Base-by-base conservation (phyloP, 2,329 filamentous ascomycete genomes). In the Penicillium sp. region DNA sequence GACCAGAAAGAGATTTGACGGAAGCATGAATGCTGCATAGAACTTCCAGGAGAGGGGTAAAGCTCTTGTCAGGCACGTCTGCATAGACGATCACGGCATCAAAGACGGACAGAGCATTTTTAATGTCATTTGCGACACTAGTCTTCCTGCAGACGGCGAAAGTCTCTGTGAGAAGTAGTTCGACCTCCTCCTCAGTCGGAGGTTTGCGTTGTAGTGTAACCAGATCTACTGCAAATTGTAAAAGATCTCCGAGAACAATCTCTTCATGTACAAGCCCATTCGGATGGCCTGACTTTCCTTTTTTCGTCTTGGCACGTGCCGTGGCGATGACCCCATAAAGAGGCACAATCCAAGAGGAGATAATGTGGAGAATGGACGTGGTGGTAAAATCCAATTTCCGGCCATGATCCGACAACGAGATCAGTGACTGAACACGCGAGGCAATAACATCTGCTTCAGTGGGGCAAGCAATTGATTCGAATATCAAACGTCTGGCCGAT, bases 11-110 rank as follows among this genome's bases (percentile, higher is more conserved):
- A 33, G 75, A 70, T 55, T 75, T 78, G 29, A 78, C 76, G 21
- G 75, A 78, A 35, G 74, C 74, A 64, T 77, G 75, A 26, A 78
- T 78, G 57, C 74, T 77, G 67, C 75, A 78, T 35, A 78, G 65
- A 31, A 78, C 74, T 54, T 78, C 75, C 27, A 78, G 61, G 49
- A 78, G 61, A 27, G 68, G 63, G 35, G 68, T 56, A 47, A 78
- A 76, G 52, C 70, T 76, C 55, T 61, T 58, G 43, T 76, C 68
- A 3, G 76, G 76, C 2, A 78, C 67, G 58, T 74, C 68, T n/a
- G 71, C 68, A 55, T 74, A 76, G 31, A 73, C 63, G 45, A 78
- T 77, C 43, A 77, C 68, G n/a, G 75, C 72, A 56, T 77, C 76
- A 51, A 78, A 76, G 11, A 78, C 68, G 24, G 70, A 68, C 11